phyloP scores from a whole-genome alignment of 768 basidiomycete genomes.

The Psilocybe cubensis region DNA sequence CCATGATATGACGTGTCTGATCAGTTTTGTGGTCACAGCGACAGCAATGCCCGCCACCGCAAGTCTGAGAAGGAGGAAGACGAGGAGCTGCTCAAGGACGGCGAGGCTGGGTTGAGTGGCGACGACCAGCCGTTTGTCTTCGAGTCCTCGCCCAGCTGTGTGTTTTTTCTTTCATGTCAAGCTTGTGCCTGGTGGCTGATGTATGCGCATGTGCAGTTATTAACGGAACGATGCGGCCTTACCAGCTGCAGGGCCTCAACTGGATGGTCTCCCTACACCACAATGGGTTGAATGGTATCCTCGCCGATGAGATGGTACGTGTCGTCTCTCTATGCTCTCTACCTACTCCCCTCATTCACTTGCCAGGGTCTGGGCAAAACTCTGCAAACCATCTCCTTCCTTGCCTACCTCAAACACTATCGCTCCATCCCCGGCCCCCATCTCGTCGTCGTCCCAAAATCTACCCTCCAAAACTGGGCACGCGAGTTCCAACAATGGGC shows the following conservation, averaged over 20 bases:
- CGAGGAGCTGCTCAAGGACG: slow-evolving; percentile 90
- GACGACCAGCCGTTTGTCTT: slow-evolving; percentile 94
- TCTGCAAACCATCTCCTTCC: slow-evolving; percentile 96
- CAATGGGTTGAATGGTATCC: slow-evolving; percentile 94
- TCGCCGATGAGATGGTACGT: slow-evolving; percentile 92
- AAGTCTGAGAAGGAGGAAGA: slow-evolving; percentile 99
- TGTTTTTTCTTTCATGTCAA: slow-evolving; percentile 22
- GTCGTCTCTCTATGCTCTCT: background rate
- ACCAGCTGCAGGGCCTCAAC: slow-evolving; percentile 83
- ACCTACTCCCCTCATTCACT: background rate
- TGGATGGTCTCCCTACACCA: slow-evolving; percentile 95
- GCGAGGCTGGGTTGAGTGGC: slow-evolving; percentile 77
- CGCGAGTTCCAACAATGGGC: slow-evolving; percentile 94
- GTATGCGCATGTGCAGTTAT: slow-evolving; percentile 63
- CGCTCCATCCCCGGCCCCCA: slow-evolving; percentile 80
- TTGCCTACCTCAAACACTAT: slow-evolving; percentile 91
- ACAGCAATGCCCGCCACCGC: slow-evolving; percentile 79
- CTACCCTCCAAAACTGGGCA: slow-evolving; percentile 95
- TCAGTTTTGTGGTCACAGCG: slow-evolving; percentile 43
- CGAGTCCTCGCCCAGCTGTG: slow-evolving; percentile 92
- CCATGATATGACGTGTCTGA: background rate
- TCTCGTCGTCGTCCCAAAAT: slow-evolving; percentile 97
- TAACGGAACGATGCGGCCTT: slow-evolving; percentile 87
- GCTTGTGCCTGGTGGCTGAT: background rate
- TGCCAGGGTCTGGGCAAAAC: slow-evolving; percentile 95